phyloP scores from a whole-genome alignment of 495 filamentous ascomycete species.

The Trypethelium eluteriae region DNA sequence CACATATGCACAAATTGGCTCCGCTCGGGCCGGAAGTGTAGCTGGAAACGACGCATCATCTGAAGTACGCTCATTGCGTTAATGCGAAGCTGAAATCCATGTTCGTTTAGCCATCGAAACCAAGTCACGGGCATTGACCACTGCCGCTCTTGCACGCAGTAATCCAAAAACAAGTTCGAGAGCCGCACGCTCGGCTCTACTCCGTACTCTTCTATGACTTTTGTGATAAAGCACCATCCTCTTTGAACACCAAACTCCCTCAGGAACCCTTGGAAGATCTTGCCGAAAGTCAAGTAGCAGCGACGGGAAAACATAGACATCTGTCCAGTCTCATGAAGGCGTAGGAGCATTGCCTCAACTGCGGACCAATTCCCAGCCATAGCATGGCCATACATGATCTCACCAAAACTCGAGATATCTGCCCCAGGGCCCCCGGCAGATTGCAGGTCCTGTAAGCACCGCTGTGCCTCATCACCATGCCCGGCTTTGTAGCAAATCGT shows the following conservation, averaged over 20 bases:
- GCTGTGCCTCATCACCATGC: not conserved
- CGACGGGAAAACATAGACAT: not conserved
- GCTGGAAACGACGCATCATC: not conserved
- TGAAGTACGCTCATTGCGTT: not conserved
- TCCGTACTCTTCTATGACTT: slow-evolving; percentile 1
- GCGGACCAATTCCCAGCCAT: not conserved
- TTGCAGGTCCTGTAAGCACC: not conserved
- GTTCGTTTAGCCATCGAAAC: not conserved
- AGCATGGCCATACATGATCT: not conserved
- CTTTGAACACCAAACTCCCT: not conserved
- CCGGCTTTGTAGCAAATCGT: slow-evolving; percentile 3
- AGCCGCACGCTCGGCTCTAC: not conserved
- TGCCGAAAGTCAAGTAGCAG: not conserved
- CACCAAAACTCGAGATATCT: not conserved
- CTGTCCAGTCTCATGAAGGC: not conserved
- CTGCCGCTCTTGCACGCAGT: not conserved
- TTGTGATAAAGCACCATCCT: not conserved
- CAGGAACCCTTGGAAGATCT: slow-evolving; percentile 3
- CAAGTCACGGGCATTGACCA: not conserved
- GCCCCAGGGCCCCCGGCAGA: not conserved
- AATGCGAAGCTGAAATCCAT: slow-evolving; percentile 5
- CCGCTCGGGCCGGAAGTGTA: not conserved
- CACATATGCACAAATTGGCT: not conserved
- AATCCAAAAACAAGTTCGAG: not conserved
- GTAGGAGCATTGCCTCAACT: not conserved